Evolutionary conservation across 805 yeast genomes (phyloP), one percentile per base, ranked within the genome.

Genomic region (Lachancea meyersii): DNA sequence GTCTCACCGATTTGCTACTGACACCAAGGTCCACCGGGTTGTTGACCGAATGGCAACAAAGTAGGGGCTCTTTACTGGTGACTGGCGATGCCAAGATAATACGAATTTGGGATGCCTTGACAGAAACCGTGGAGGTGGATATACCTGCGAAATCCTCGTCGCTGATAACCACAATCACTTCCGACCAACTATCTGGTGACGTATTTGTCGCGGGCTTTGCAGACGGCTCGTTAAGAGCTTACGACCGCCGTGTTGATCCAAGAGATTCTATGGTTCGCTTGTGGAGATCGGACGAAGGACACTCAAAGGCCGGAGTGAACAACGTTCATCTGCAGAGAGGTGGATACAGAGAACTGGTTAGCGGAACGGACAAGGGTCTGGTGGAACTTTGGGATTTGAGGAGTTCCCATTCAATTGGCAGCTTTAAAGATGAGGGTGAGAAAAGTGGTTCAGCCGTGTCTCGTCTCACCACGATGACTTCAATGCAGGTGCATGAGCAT

Each of bases 251-350:
- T 51, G 62, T 86, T 46, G 94, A 86, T 51, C 74, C 93, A 0
- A 68, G 95, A 43, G 93, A 85, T 51, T 82, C 94, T 0, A 80
- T 91, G 85, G 86, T 87, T 10, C 78, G 80, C 53, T 70, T 80
- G 6, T 93, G 97, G 95, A 61, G 59, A 21, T 49, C 51, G 21
- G 49, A 45, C 20, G 48, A 42, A 17, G 58, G 64, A n/a, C 60
- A 55, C 16, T 69, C 70, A 44, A 72, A 79, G 34, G 60, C 72
- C 2, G 73, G 86, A 53, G 78, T 91, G 33, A 70, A 80, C 35
- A 86, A 84, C 51, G 80, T 89, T 8, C 95, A 86, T 55, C 83
- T 93, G 94, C 98, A 93, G 68, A 73, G 98, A 54, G 98, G 98
- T 30, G 98, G 98, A 0, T 78, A 79, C 53, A 72, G 98, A 44